Percentiles rank a stretch among this genome's conserved stretches.
These are phyloP conservation scores for Aureobasidium zeae DNA, from an alignment of 2,329 filamentous ascomycete species.

Conservation along the genomic window DNA sequence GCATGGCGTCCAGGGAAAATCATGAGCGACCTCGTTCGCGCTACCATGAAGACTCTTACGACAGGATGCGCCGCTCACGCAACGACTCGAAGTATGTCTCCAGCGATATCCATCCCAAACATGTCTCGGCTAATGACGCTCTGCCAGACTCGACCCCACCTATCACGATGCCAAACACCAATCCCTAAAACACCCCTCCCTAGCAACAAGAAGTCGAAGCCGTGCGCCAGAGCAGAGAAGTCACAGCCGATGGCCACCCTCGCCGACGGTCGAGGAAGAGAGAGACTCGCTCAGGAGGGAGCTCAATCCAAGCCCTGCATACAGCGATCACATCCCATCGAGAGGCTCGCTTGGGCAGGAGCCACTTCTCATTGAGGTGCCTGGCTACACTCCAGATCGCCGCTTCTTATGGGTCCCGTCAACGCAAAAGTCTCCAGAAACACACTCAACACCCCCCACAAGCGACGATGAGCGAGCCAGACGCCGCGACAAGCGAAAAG, in stretches of 20 bases:
- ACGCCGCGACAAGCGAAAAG: slow-evolving; percentile 23
- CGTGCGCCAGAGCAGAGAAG: not conserved
- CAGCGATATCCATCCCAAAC: not conserved
- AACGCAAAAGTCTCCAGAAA: slow-evolving; percentile 17
- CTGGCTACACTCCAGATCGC: slow-evolving; percentile 42
- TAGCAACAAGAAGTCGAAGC: slow-evolving; percentile 19
- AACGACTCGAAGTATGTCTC: slow-evolving; percentile 17
- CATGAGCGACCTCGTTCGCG: slow-evolving; percentile 18
- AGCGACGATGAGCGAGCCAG: slow-evolving; percentile 30
- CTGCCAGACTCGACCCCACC: slow-evolving; percentile 18
- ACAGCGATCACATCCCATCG: slow-evolving; percentile 47
- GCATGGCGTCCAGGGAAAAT: slow-evolving; percentile 23
- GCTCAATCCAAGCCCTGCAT: slow-evolving; percentile 34
- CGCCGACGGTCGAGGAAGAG: slow-evolving; percentile 63
- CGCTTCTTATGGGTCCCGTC: slow-evolving; percentile 51
- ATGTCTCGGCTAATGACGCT: slow-evolving; percentile 19
- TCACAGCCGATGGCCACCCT: slow-evolving; percentile 42
- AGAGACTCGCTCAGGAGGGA: slow-evolving; percentile 53
- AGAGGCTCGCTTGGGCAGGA: slow-evolving; percentile 60
- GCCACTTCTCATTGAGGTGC: slow-evolving; percentile 55
- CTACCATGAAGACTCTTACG: slow-evolving; percentile 13
- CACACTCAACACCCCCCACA: slow-evolving; percentile 27
- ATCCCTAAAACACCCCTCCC: slow-evolving; percentile 21
- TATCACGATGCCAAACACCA: slow-evolving; percentile 22
- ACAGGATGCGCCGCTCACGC: slow-evolving; percentile 17